These are phyloP conservation scores for Penicillium sp. DNA, from an alignment of 2,329 filamentous ascomycete species.

Conservation along the genomic window DNA sequence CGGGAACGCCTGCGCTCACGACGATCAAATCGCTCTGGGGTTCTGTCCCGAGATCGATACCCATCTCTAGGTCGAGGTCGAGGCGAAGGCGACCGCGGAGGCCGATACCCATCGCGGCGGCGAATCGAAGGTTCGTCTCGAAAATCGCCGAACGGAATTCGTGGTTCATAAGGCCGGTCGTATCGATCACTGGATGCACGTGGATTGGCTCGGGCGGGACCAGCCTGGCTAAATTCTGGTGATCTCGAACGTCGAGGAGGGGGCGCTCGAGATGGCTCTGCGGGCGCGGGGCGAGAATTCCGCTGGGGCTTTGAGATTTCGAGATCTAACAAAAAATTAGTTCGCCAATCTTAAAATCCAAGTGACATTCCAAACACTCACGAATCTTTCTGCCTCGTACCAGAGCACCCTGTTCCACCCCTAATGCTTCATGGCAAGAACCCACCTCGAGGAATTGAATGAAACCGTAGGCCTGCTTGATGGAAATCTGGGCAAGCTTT, in stretches of 20 bases:
- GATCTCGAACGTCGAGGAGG: constrained; percentile 60
- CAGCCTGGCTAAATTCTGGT: constrained; percentile 57
- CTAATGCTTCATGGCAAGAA: constrained; percentile 73
- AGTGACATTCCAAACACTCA: constrained; percentile 51
- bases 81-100: constrained; percentile 58
- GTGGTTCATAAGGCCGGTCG: constrained; percentile 40
- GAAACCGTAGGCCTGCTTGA: constrained; percentile 96
- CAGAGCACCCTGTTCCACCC: constrained; percentile 74
- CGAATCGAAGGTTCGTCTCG: constrained; percentile 49
- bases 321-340: constrained; percentile 61
- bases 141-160: constrained; percentile 49
- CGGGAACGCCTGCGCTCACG: constrained; percentile 65
- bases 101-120: constrained; percentile 64
- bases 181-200: constrained; percentile 44
- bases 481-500: constrained; percentile 86
- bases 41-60: constrained; percentile 51
- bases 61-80: constrained; percentile 64
- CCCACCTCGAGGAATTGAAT: constrained; percentile 82
- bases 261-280: constrained; percentile 37
- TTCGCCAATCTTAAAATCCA: neutral
- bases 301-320: constrained; percentile 89
- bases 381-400: constrained; percentile 91
- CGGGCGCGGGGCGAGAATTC: constrained; percentile 60
- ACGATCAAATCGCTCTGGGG: constrained; percentile 53
- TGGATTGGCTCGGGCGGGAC: constrained; percentile 29